phyloP scores from a whole-genome alignment of 2,329 filamentous ascomycete genomes.

The Fusarium verticillioides region DNA sequence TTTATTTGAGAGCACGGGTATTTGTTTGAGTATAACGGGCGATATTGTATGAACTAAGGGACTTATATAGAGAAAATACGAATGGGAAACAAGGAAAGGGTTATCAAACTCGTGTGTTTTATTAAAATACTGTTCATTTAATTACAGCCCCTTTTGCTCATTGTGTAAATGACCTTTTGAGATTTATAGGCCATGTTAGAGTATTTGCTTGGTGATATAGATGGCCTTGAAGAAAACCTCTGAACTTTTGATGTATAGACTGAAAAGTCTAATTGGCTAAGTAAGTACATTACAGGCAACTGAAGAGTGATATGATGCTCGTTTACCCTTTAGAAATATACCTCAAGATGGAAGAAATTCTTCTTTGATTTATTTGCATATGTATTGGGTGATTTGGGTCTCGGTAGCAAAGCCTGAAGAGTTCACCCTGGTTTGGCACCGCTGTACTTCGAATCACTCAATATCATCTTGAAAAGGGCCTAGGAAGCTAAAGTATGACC shows the following conservation, averaged over 20 bases:
- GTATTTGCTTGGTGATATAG: background rate
- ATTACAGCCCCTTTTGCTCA: background rate
- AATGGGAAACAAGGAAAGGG: background rate
- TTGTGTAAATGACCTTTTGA: background rate
- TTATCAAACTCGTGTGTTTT: background rate
- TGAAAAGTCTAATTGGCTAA: background rate
- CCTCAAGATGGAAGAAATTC: background rate
- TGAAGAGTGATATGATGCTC: too few species aligned
- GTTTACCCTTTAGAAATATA: background rate
- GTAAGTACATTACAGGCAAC: background rate
- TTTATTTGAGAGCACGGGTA: conserved; percentile 8
- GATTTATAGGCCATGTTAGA: background rate
- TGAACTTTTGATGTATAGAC: background rate
- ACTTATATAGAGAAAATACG: conserved; percentile 6
- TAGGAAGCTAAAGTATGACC: background rate
- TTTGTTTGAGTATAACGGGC: conserved; percentile 25
- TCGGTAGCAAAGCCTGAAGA: background rate
- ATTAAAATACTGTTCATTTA: background rate
- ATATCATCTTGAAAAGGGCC: background rate
- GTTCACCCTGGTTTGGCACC: background rate
- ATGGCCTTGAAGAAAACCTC: background rate
- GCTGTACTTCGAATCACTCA: background rate
- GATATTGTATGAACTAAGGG: conserved; percentile 12
- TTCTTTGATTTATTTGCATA: background rate
- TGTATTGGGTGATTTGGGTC: background rate